phyloP scores from a whole-genome alignment of 768 basidiomycete species.

The Kwoniella pini region DNA sequence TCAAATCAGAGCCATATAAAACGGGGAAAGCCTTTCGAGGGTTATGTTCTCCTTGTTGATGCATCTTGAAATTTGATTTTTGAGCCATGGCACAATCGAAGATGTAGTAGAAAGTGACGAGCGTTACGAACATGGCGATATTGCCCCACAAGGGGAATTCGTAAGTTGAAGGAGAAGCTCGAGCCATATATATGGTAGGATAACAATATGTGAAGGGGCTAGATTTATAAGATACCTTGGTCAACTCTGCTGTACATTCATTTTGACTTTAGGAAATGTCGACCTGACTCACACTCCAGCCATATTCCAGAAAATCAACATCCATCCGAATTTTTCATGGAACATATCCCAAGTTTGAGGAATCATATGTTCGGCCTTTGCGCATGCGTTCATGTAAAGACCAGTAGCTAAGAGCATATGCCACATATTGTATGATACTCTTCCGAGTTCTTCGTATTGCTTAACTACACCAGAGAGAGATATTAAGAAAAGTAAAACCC shows the following conservation, averaged over 20 bases:
- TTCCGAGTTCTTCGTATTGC: conserved; percentile 89
- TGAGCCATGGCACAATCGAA: conserved; percentile 96
- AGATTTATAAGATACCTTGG: too few species aligned
- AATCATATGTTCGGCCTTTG: conserved; percentile 67
- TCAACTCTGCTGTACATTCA: too few species aligned
- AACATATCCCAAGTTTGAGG: conserved; percentile 87
- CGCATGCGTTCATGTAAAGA: conserved; percentile 95
- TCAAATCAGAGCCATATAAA: conserved; percentile 73
- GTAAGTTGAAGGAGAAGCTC: conserved; percentile 83
- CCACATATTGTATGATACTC: conserved; percentile 92
- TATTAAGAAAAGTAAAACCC: conserved; percentile 93
- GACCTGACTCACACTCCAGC: conserved; percentile 55
- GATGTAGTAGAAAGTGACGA: conserved; percentile 82
- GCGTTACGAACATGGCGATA: conserved; percentile 69
- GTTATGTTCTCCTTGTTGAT: conserved; percentile 79
- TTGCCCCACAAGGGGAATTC: conserved; percentile 77
- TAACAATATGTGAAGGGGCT: conserved; percentile 79
- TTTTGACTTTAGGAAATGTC: too few species aligned
- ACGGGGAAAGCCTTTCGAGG: conserved; percentile 94
- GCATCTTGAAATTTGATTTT: conserved; percentile 96
- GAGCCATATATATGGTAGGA: conserved; percentile 97
- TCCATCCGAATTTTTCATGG: conserved; percentile 92
- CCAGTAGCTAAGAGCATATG: conserved; percentile 96
- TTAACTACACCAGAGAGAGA: conserved; percentile 90
- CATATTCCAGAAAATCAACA: conserved; percentile 89